phyloP scores from a whole-genome alignment of 106 monocot species.

The Dendrobium catenatum region DNA sequence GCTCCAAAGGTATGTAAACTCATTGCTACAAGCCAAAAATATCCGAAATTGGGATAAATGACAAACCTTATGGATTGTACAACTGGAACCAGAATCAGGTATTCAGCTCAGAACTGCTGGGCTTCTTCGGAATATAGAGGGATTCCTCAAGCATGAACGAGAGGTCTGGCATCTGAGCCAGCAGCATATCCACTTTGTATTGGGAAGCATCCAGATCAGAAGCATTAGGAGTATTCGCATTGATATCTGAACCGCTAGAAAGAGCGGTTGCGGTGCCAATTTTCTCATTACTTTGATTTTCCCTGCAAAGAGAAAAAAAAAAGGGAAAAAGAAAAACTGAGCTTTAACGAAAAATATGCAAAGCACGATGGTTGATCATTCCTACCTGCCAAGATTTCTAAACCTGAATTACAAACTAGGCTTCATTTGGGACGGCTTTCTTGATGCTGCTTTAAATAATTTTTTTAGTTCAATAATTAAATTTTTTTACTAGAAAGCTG shows the following conservation, averaged over 20 bases:
- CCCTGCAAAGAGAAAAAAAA: background rate
- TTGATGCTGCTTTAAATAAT: too few relatives aligned
- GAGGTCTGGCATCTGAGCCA: conserved; percentile 8
- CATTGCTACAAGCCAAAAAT: background rate
- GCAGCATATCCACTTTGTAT: background rate
- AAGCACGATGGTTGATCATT: too few relatives aligned
- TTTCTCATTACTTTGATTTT: background rate
- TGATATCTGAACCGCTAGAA: background rate
- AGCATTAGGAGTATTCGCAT: background rate
- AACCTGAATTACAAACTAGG: too few relatives aligned
- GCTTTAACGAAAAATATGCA: too few relatives aligned
- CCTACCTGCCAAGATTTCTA: too few relatives aligned
- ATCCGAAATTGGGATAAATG: background rate
- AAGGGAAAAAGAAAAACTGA: too few relatives aligned
- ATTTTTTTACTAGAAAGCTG: too few relatives aligned
- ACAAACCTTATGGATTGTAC: background rate
- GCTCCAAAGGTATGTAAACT: too few relatives aligned
- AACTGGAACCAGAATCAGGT: background rate
- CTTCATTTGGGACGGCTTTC: too few relatives aligned
- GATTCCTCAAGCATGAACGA: conserved; percentile 12
- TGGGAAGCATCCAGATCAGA: background rate
- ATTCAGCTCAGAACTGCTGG: background rate
- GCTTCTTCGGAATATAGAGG: conserved; percentile 4
- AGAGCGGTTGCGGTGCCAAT: background rate
- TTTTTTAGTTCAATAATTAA: too few relatives aligned